phyloP scores from a whole-genome alignment of 345 rosid genomes.

The Salix caprea region DNA sequence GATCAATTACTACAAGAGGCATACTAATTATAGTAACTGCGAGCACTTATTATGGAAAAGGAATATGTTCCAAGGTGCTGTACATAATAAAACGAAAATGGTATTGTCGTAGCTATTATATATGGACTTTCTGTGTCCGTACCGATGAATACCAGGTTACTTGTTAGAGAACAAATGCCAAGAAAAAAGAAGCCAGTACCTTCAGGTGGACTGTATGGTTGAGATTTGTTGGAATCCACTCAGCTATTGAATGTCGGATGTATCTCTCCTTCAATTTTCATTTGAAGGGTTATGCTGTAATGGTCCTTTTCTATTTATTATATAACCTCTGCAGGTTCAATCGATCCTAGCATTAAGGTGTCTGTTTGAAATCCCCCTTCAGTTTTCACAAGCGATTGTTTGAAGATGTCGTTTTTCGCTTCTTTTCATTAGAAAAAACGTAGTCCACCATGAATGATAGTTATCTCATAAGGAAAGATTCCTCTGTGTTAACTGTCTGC shows the following conservation, averaged over 20 bases:
- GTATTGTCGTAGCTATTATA: slow-evolving; percentile 28
- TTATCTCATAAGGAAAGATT: not conserved
- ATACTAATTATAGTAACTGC: slow-evolving; percentile 45
- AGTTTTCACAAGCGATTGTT: not conserved
- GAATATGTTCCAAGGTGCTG: slow-evolving; percentile 36
- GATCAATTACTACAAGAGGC: slow-evolving; percentile 12
- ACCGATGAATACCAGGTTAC: slow-evolving; percentile 16
- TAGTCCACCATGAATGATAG: not conserved
- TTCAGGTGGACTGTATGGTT: slow-evolving; percentile 21
- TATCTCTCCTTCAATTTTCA: slow-evolving; percentile 20
- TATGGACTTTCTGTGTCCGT: slow-evolving; percentile 23
- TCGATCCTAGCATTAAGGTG: not conserved
- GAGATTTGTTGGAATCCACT: slow-evolving; percentile 24
- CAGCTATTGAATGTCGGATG: slow-evolving; percentile 29
- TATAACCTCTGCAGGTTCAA: not conserved
- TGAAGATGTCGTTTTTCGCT: not conserved
- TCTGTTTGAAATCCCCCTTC: not conserved
- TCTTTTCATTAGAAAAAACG: not conserved
- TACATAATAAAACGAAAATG: slow-evolving; percentile 57
- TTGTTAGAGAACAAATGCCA: slow-evolving; percentile 17
- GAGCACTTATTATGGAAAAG: slow-evolving; percentile 17
- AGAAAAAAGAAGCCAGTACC: slow-evolving; percentile 28
- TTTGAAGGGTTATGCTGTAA: slow-evolving; percentile 17
- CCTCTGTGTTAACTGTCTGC: not conserved
- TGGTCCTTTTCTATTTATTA: not conserved